These are phyloP conservation scores for Suhomyces bokatorum DNA, from an alignment of 1,139 yeast species.

Conservation along the genomic window DNA sequence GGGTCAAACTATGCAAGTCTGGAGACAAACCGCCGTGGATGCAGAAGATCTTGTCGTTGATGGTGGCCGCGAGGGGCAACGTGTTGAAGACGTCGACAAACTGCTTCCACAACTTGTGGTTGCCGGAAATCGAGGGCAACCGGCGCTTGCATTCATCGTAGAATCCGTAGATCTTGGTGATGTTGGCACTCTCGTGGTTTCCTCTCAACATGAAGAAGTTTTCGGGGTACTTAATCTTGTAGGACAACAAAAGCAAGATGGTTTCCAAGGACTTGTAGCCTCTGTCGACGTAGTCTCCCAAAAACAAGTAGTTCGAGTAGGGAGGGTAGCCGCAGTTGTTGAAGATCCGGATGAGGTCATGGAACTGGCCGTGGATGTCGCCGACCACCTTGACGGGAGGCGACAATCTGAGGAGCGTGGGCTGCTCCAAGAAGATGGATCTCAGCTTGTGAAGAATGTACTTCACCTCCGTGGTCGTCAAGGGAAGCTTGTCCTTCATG, in stretches of 20 bases:
- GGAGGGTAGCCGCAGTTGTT: conserved; percentile 83
- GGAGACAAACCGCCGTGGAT: conserved; percentile 92
- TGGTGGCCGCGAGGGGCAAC: conserved; percentile 82
- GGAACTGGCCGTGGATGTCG: conserved; percentile 83
- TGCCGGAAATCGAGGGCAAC: conserved; percentile 48
- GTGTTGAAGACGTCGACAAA: conserved; percentile 84
- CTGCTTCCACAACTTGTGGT: conserved; percentile 66
- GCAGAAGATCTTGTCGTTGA: conserved; percentile 82
- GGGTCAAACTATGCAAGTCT: conserved; percentile 60
- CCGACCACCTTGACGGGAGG: conserved; percentile 89
- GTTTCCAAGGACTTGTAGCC: conserved; percentile 85
- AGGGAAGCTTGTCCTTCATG: conserved; percentile 43
- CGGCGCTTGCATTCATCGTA: conserved; percentile 87
- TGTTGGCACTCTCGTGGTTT: conserved; percentile 82
- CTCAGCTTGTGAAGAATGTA: conserved; percentile 67
- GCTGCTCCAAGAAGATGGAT: conserved; percentile 72
- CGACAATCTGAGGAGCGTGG: conserved; percentile 69
- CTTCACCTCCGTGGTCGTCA: conserved; percentile 58
- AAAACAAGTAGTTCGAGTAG: conserved; percentile 69
- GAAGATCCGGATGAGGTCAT: conserved; percentile 71
- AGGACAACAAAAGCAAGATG: conserved; percentile 65
- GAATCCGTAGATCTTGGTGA: conserved; percentile 82
- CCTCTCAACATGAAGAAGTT: conserved; percentile 83
- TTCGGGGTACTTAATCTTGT: conserved; percentile 80
- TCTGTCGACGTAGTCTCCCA: conserved; percentile 87